Percentiles rank a stretch among this genome's conserved stretches.
Evolutionary conservation across 108 stramenopile genomes (phyloP).

Genomic region (Cyclotella sp.): DNA sequence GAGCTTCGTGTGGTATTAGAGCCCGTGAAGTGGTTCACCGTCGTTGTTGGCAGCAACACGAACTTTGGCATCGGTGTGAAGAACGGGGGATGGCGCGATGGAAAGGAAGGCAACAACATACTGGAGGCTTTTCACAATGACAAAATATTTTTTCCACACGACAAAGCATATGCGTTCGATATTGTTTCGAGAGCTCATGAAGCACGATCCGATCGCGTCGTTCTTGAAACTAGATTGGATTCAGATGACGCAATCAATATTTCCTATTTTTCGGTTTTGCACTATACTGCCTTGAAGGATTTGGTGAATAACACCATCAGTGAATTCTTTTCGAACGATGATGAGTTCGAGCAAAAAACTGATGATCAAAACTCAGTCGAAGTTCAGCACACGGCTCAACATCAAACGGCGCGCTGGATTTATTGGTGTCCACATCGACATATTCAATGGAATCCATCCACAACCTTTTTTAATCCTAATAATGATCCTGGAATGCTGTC

Average conservation of each 20-base stretch:
- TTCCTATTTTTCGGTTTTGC: conserved; percentile 61
- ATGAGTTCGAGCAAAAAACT: conserved; percentile 31
- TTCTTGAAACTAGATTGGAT: conserved; percentile 84
- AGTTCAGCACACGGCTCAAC: background rate
- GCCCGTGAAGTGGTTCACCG: conserved; percentile 51
- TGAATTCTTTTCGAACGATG: conserved; percentile 12
- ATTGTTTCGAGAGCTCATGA: conserved; percentile 56
- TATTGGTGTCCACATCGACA: conserved; percentile 82
- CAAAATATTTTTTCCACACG: conserved; percentile 30
- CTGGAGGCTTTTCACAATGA: conserved; percentile 38
- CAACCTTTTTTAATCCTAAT: conserved; percentile 26
- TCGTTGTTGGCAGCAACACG: conserved; percentile 69
- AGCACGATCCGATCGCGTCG: conserved; percentile 52
- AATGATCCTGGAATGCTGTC: conserved; percentile 39
- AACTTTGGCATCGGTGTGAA: conserved; percentile 63
- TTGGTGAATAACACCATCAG: conserved; percentile 42
- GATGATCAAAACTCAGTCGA: conserved; percentile 4
- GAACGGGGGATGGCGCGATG: conserved; percentile 66
- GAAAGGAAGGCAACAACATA: conserved; percentile 59
- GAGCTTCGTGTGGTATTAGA: conserved; percentile 48
- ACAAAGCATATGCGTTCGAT: conserved; percentile 8
- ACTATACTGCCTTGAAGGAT: conserved; percentile 56
- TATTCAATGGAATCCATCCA: conserved; percentile 73
- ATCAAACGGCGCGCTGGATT: conserved; percentile 56
- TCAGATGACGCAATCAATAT: conserved; percentile 84